These are phyloP conservation scores for Gigaspora rosea DNA, from an alignment of 192 early-diverging fungal genomes.

Conservation along the genomic window DNA sequence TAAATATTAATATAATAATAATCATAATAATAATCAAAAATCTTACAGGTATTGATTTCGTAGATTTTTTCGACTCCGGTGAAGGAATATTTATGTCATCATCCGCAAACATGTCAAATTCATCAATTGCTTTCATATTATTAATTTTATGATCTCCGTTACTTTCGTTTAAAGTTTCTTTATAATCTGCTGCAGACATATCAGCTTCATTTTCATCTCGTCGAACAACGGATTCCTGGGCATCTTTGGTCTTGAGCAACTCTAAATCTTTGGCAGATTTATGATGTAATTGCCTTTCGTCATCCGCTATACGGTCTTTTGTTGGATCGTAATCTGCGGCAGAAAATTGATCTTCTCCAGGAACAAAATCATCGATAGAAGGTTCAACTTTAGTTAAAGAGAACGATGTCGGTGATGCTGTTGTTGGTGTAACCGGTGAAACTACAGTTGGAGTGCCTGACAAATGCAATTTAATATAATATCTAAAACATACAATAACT, in stretches of 20 bases:
- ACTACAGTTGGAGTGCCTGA: slow-evolving; percentile 32
- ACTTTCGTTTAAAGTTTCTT: slow-evolving; percentile 42
- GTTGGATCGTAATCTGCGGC: slow-evolving; percentile 84
- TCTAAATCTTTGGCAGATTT: slow-evolving; percentile 50
- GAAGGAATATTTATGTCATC: slow-evolving; percentile 75
- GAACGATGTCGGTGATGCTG: slow-evolving; percentile 32
- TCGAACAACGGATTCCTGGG: slow-evolving; percentile 45
- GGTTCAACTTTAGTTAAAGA: slow-evolving; percentile 39
- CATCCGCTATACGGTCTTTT: slow-evolving; percentile 68
- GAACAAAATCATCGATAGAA: slow-evolving; percentile 31
- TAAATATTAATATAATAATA: background rate
- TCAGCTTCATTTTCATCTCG: slow-evolving; percentile 44
- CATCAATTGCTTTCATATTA: slow-evolving; percentile 32
- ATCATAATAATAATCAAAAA: background rate
- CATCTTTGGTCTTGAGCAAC: slow-evolving; percentile 48
- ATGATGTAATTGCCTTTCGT: slow-evolving; percentile 58
- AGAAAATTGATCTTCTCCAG: slow-evolving; percentile 45
- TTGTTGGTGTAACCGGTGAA: slow-evolving; percentile 23
- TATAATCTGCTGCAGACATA: slow-evolving; percentile 72
- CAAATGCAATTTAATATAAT: slow-evolving; percentile 36
- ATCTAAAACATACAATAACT: slow-evolving; percentile 32
- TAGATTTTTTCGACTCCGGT: slow-evolving; percentile 29
- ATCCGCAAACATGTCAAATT: slow-evolving; percentile 75
- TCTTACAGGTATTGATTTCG: slow-evolving; percentile 12
- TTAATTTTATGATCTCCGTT: slow-evolving; percentile 29